Percentiles rank a stretch among this genome's conserved stretches.
Conservation (phyloP, 306 rosid genomes). For the Cucurbita moschata region DNA sequence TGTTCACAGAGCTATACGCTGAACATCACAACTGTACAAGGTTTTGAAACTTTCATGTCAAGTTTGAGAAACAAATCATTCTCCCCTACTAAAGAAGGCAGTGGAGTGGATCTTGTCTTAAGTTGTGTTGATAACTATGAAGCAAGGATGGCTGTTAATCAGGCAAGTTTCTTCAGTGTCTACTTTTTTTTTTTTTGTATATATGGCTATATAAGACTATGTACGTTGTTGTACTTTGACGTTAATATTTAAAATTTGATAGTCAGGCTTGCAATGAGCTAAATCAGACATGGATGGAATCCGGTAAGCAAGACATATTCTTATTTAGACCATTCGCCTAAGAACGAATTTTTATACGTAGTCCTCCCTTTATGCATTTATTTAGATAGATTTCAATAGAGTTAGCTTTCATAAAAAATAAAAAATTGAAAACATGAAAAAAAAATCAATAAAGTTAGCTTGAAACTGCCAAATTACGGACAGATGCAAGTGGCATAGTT, state of each 20-base stretch:
- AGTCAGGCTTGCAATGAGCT: constrained; percentile 90
- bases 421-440: too few species aligned
- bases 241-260: constrained; percentile 4
- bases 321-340: neutral
- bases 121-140: constrained; percentile 98
- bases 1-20: constrained; percentile 60
- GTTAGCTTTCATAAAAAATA: neutral
- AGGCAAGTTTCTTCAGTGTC: constrained; percentile 29
- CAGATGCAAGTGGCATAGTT: neutral
- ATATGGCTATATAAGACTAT: neutral
- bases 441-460: neutral
- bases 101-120: constrained; percentile 82
- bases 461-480: neutral
- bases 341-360: neutral
- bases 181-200: neutral
- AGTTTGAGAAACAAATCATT: constrained; percentile 75
- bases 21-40: constrained; percentile 85
- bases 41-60: constrained; percentile 72
- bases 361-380: constrained; percentile 1
- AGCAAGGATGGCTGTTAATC: constrained; percentile 99
- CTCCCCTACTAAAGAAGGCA: constrained; percentile 47
- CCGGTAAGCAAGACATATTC: constrained; percentile 35
- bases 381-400: neutral
- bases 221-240: neutral
- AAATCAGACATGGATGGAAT: constrained; percentile 95